phyloP scores from a whole-genome alignment of 495 filamentous ascomycete species.

The Penicillium fimorum region DNA sequence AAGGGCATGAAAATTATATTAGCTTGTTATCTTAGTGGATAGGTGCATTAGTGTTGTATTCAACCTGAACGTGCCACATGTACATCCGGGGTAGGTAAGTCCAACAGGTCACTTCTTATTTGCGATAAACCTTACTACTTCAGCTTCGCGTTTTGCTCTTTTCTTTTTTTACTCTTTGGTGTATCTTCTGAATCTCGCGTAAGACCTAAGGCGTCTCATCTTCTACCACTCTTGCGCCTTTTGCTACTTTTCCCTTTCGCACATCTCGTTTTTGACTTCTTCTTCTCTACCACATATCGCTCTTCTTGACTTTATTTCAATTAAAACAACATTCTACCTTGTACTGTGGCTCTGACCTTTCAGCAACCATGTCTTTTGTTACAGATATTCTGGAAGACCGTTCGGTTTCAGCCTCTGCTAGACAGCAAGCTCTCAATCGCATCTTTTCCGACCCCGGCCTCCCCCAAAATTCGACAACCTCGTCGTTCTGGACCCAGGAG shows the following conservation, averaged over 20 bases:
- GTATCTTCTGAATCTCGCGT: background rate
- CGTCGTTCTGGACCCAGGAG: conserved; percentile 69
- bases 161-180: background rate
- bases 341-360: background rate
- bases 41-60: background rate
- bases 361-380: conserved; percentile 27
- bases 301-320: background rate
- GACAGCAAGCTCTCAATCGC: conserved; percentile 30
- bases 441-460: conserved; percentile 33
- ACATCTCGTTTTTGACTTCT: background rate
- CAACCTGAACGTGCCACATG: background rate
- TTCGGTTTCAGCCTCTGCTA: conserved; percentile 15
- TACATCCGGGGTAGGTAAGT: conserved; percentile 14
- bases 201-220: background rate
- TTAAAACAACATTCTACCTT: background rate
- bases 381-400: conserved; percentile 21
- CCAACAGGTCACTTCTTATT: conserved; percentile 20
- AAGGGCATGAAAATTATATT: conserved; percentile 9
- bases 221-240: background rate
- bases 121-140: conserved; percentile 1
- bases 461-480: conserved; percentile 50
- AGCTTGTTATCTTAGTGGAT: background rate
- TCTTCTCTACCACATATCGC: background rate
- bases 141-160: background rate
- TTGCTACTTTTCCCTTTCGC: background rate